phyloP scores from a whole-genome alignment of 176 grass and related monocot genomes.

The Eragrostis curvula region DNA sequence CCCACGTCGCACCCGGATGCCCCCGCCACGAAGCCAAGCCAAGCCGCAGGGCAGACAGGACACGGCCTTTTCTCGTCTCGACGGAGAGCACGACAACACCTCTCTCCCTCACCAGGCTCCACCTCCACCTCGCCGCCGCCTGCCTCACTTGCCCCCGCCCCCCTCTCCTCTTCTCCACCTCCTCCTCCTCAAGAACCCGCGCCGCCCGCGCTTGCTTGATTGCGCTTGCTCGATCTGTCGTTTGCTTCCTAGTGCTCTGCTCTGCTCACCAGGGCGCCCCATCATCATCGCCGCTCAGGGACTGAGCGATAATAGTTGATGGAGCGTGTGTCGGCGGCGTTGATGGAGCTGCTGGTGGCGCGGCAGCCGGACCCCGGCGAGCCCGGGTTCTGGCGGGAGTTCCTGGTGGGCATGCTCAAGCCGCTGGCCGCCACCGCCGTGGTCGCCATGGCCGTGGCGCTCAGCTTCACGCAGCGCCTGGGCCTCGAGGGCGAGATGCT shows the following conservation, averaged over 20 bases:
- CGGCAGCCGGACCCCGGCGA: conserved; percentile 62
- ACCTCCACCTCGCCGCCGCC: conserved; percentile 38
- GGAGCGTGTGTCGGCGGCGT: not conserved
- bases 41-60: too few relatives aligned
- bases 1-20: conserved; percentile 40
- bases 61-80: too few relatives aligned
- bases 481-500: conserved; percentile 83
- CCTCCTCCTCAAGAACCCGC: not conserved
- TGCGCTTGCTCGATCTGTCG: not conserved
- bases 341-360: conserved; percentile 5
- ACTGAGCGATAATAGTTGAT: too few relatives aligned
- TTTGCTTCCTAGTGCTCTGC: not conserved
- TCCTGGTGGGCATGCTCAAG: conserved; percentile 80
- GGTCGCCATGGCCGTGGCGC: conserved; percentile 74
- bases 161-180: not conserved
- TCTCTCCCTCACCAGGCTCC: too few relatives aligned
- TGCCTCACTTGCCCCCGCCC: conserved; percentile 38
- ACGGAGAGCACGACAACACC: too few relatives aligned
- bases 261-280: too few relatives aligned
- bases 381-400: conserved; percentile 79
- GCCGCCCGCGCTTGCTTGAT: not conserved
- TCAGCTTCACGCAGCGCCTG: conserved; percentile 72
- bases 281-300: too few relatives aligned
- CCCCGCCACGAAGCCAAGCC: too few relatives aligned
- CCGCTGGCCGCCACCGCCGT: conserved; percentile 57